Evolutionary conservation across 805 yeast species (phyloP), one percentile per base, ranked within the genome.

Genomic region (Pichia eremophila): DNA sequence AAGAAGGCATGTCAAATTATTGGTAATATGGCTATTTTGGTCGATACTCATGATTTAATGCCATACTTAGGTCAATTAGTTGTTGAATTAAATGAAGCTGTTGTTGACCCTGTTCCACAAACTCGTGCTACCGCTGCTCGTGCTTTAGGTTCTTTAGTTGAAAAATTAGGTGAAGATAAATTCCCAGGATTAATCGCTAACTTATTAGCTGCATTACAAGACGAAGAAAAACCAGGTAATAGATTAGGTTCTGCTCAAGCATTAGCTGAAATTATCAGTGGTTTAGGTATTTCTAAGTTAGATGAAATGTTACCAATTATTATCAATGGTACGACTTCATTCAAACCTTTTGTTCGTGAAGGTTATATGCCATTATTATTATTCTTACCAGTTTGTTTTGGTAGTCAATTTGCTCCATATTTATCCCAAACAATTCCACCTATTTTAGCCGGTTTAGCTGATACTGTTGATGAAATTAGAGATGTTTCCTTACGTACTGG

Each of bases 71-170:
- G 80, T 22, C 78, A 80, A 40, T 72, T 93, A 56, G 83, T 91
- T 40, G 73, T 79, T 11, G 96, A 89, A 57, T 76, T 93, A 51
- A 95, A 93, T 64, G 73, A 77, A 40, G 95, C 98, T 7, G 91
- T 93, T 95, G 96, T 95, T 44, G 99, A 93, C 57, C 99, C 99
- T 1, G 99, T 93, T 45, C 96, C 98, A 32, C 86, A 81, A 39
- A 93, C 99, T 0, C 80, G 98, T 63, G 95, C 98, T 1, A 93
- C 96, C 19, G 98, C 98, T 25, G 90, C 97, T 19, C 81, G 97
- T 67, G 99, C 99, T 0, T 70, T 93, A 45, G 99, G 99, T 56
- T 88, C 97, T 0, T 73, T 93, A 52, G 96, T 95, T 43, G 98
- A 93, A 64, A 91, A 90, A 63, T 73, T 93, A 39, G 99, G 99